Evolutionary conservation across 75 land plant genomes (phyloP), one percentile per base, ranked within the genome.

Genomic region (Cryptomeria japonica): DNA sequence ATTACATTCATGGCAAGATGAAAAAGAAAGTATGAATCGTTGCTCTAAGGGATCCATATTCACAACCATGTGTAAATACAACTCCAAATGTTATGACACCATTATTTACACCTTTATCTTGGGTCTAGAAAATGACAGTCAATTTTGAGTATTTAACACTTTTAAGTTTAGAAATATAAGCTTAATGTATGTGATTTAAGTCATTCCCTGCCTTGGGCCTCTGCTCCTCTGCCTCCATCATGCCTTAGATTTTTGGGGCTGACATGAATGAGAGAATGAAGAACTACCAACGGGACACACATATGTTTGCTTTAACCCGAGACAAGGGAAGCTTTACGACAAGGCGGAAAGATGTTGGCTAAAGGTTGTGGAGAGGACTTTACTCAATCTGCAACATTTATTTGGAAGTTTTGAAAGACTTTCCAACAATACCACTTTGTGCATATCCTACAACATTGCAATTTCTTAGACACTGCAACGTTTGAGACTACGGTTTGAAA

Each of bases 1-100:
- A 94, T 79, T 95, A 94, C 72, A 95, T 95, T 90, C 94, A 95
- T 32, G 96, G 96, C 13, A 95, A 94, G 95, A 92, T 95, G 95
- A 95, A 95, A 88, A 94, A 94, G 91, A 94, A 94, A 90, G 95
- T 94, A 44, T 95, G n/a, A 94, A 93, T n/a, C 88, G 87, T 41
- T 90, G 92, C 92, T 96, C 91, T 86, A 93, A 95, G 84, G 99
- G 99, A 4, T 93, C 92, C 25, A 97, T 96, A 19, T 89, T 97
- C 89, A 94, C 99, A 31, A 86, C 96, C 25, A 93, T 93, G 90
- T 93, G 94, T 3, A 86, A 86, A 2, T 87, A 87, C 12, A 91
- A 90, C 87, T 39, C 86, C 25, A 70, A 84, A 1, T 31, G 85
- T 28, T 49, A 84, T 7, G 85, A 61, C 79, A 78, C 79, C 5